Percentiles rank a stretch among this genome's conserved stretches.
phyloP scores from a whole-genome alignment of 495 filamentous ascomycete species.

The Mytilinidion resinicola region DNA sequence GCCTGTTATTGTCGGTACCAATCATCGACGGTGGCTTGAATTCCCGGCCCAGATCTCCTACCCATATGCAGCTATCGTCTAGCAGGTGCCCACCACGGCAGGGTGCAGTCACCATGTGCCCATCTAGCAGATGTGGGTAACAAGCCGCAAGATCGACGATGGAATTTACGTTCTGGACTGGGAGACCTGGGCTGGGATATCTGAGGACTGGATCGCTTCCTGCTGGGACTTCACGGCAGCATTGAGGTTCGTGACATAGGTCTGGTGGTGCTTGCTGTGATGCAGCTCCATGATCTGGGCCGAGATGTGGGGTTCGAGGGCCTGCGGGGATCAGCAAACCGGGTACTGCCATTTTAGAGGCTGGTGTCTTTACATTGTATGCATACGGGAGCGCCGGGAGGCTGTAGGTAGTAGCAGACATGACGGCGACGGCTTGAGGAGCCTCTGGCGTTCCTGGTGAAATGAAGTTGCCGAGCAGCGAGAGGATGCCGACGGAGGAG shows the following conservation, averaged over 20 bases:
- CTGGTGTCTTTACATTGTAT: constrained; percentile 20
- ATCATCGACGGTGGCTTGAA: too few species aligned
- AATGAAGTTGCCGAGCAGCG: background rate
- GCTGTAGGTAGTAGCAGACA: constrained; percentile 20
- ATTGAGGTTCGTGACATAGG: constrained; percentile 39
- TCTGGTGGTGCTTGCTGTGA: constrained; percentile 39
- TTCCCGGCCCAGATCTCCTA: too few species aligned
- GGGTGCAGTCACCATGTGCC: too few species aligned
- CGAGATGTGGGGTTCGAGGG: constrained; percentile 39
- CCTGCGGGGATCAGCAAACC: constrained; percentile 15
- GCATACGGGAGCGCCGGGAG: constrained; percentile 27
- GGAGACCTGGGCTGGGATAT: constrained; percentile 30
- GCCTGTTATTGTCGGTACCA: too few species aligned
- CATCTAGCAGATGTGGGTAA: too few species aligned
- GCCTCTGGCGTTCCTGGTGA: constrained; percentile 8
- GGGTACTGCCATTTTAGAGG: too few species aligned
- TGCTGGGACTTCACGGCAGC: constrained; percentile 25
- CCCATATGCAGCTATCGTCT: too few species aligned
- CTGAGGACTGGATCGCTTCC: constrained; percentile 14
- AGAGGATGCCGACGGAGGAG: constrained; percentile 8
- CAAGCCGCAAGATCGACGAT: too few species aligned
- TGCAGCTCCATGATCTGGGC: constrained; percentile 40
- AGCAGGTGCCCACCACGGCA: too few species aligned
- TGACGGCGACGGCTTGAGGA: constrained; percentile 17
- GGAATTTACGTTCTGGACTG: too few species aligned